Evolutionary conservation across 75 land plant species (phyloP), one percentile per base, ranked within the genome.

Genomic region (Isoetes taiwanensis): DNA sequence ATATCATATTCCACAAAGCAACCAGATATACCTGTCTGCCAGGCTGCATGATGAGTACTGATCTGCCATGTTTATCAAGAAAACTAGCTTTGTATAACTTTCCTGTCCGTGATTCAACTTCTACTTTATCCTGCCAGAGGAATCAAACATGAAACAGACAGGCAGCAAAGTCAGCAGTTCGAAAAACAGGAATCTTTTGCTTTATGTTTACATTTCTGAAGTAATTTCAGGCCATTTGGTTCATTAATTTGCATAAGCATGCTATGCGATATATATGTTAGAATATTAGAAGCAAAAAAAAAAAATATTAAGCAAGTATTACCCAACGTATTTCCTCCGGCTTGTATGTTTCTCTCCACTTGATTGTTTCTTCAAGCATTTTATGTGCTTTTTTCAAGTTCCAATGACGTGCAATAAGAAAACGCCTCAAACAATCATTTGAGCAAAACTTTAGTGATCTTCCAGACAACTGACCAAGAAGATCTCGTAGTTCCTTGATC

Each of bases 271-370:
- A n/a, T n/a, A n/a, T n/a, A n/a, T n/a, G n/a, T n/a, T n/a, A n/a
- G n/a, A n/a, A n/a, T n/a, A n/a, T n/a, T n/a, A n/a, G n/a, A n/a
- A n/a, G n/a, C n/a, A n/a, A n/a, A n/a, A n/a, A n/a, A n/a, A n/a
- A n/a, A n/a, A n/a, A n/a, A n/a, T n/a, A n/a, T n/a, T n/a, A n/a
- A n/a, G n/a, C n/a, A n/a, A n/a, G n/a, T n/a, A n/a, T 63, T 64
- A 88, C 96, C 95, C 97, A 91, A 52, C 77, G 76, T 19, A 91
- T 79, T 37, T 87, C 96, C 60, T 88, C 96, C 12, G 97, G 97
- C 62, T 79, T 87, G 50, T 68, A 91, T 1, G 70, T 56, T 34
- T 79, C 69, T 63, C 95, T 72, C 97, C 97, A 91, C 42, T 72
- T 80, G 11, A 87, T 37, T 0, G 96, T 64, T 16, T 91, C 95